Base-by-base conservation (phyloP, 805 yeast species). In the Pichia californica region DNA sequence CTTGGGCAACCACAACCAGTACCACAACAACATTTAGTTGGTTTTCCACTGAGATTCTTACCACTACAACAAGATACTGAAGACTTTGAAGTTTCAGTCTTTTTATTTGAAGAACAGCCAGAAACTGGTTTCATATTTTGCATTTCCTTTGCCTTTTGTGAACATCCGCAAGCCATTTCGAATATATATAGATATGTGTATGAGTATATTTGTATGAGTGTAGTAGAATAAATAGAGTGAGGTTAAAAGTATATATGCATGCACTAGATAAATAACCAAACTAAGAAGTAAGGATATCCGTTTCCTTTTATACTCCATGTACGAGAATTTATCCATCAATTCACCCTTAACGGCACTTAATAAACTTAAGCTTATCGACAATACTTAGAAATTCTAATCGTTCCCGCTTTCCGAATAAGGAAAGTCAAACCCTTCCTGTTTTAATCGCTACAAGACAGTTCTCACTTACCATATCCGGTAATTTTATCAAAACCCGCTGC, bases 1-100 rank as follows among this genome's bases (percentile, higher is more conserved):
- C 57, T 46, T 31, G 66, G 62, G 49, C 68, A 63, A 25, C 54
- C 51, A 45, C 68, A 63, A 29, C 61, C 64, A 11, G 63, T 49
- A 8, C 68, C 68, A 48, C 68, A 63, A 28, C 54, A 53, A 52
- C 68, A 63, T 45, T 56, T 55, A 16, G 34, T 38, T 34, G 50
- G 43, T 23, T 43, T 40, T 23, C 20, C 49, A 21, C 44, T 36
- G 14, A 48, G 54, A 3, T 45, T 46, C 41, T 53, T 53, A 27
- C 56, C 53, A n/a, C 61, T 54, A 30, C 61, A 57, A 37, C 61
- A 57, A 6, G 56, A 42, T 15, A 8, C 10, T 21, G 16, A 28
- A 9, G 5, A 11, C 10, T 11, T 16, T 18, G 49, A 33, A n/a
- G 44, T 19, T 15, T 32, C 44, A 31, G 42, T 45, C 30, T 36